phyloP scores from a whole-genome alignment of 257 asterid genomes.

The Solanum corneliomulleri region DNA sequence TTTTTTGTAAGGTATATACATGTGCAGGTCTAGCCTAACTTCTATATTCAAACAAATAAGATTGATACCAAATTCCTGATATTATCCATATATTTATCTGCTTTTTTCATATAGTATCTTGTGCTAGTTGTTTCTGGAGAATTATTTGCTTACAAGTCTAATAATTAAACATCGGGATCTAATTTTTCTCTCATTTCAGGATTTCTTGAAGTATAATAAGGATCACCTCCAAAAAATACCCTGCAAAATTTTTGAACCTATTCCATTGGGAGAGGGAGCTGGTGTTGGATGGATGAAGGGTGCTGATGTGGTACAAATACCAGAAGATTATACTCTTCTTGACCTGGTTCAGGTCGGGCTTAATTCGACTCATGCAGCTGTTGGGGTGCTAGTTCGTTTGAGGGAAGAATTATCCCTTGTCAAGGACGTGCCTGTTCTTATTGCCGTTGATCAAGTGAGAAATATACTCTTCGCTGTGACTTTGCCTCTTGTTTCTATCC shows the following conservation, averaged over 20 bases:
- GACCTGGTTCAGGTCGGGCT: slow-evolving; percentile 73
- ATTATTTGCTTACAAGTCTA: background rate
- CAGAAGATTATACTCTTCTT: slow-evolving; percentile 60
- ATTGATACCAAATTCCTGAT: background rate
- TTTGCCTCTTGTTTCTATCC: background rate
- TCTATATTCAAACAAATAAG: background rate
- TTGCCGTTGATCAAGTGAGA: slow-evolving; percentile 93
- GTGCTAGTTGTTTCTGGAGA: background rate
- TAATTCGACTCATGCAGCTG: slow-evolving; percentile 64
- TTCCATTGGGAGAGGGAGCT: slow-evolving; percentile 90
- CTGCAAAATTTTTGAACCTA: slow-evolving; percentile 61
- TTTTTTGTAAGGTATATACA: background rate
- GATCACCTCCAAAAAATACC: slow-evolving; percentile 45
- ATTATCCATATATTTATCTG: background rate
- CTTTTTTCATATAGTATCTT: background rate
- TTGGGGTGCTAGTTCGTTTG: slow-evolving; percentile 82
- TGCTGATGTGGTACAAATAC: slow-evolving; percentile 40
- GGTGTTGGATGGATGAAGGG: slow-evolving; percentile 82
- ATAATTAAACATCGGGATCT: background rate
- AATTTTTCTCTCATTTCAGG: slow-evolving; percentile 29
- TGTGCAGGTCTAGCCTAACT: background rate
- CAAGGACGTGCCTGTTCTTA: slow-evolving; percentile 73
- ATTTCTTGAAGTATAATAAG: slow-evolving; percentile 66
- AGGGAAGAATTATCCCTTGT: slow-evolving; percentile 84
- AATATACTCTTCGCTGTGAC: background rate